A percentile compares a stretch with the other conserved stretches of the same genome.
These are phyloP conservation scores for Metrosideros polymorpha DNA, from an alignment of 441 rosid species.

Conservation along the genomic window DNA sequence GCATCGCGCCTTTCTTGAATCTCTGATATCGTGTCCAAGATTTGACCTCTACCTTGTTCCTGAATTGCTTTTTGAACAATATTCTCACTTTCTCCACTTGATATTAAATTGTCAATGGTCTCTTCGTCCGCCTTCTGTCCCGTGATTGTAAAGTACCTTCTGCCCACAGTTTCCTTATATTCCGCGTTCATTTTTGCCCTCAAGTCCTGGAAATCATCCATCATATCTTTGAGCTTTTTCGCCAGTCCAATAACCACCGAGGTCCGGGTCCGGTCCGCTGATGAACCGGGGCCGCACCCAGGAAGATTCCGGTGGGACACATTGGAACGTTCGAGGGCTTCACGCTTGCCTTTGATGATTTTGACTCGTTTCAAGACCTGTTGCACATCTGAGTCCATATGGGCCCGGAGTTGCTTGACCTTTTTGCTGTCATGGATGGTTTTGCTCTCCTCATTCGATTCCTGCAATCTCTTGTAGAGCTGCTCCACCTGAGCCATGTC, in stretches of 20 bases:
- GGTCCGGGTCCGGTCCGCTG: constrained; percentile 71
- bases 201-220: constrained; percentile 70
- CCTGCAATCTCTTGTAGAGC: constrained; percentile 54
- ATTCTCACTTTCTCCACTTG: constrained; percentile 83
- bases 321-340: constrained; percentile 67
- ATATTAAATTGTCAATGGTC: constrained; percentile 60
- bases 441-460: constrained; percentile 69
- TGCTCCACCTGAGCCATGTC: constrained; percentile 57
- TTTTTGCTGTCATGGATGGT: constrained; percentile 60
- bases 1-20: constrained; percentile 92
- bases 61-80: constrained; percentile 89
- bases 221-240: constrained; percentile 73
- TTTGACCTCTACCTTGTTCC: constrained; percentile 83
- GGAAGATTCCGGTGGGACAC: constrained; percentile 54
- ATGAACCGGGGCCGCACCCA: constrained; percentile 84
- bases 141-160: constrained; percentile 75
- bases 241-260: constrained; percentile 76
- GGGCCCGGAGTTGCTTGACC: constrained; percentile 51
- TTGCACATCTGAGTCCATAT: constrained; percentile 66
- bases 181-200: constrained; percentile 52
- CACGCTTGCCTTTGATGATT: constrained; percentile 64
- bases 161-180: constrained; percentile 72
- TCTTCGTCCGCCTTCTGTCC: constrained; percentile 70
- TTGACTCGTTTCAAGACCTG: constrained; percentile 66
- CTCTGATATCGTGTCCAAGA: constrained; percentile 71